Evolutionary conservation across 805 yeast species (phyloP).

Genomic region (Starmera caribaea): DNA sequence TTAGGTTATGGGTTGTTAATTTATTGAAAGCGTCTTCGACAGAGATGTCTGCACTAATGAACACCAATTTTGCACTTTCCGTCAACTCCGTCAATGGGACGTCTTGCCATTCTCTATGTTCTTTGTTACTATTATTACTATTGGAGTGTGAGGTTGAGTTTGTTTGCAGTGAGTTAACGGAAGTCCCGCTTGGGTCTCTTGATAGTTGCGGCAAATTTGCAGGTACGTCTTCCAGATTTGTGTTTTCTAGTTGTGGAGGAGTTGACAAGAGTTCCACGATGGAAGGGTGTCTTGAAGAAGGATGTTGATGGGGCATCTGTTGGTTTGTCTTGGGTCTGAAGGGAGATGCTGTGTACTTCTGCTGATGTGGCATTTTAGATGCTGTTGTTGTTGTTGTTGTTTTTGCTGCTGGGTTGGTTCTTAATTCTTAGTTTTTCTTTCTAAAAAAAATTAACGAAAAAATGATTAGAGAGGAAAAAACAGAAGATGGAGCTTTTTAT

Average conservation of each 20-base stretch:
- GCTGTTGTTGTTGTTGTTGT: too few species aligned
- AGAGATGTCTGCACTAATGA: conserved; percentile 54
- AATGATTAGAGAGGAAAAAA: too few species aligned
- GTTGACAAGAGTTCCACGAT: conserved; percentile 68
- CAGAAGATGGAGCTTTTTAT: too few species aligned
- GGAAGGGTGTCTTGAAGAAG: conserved; percentile 46
- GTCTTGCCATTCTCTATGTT: conserved; percentile 59
- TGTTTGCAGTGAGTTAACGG: conserved; percentile 58
- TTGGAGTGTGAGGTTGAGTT: conserved; percentile 34
- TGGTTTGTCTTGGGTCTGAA: conserved; percentile 22
- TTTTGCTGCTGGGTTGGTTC: too few species aligned
- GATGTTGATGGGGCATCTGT: conserved; percentile 19
- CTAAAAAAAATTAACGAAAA: too few species aligned
- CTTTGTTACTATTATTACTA: too few species aligned
- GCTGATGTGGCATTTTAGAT: background rate
- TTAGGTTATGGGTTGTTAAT: conserved; percentile 59
- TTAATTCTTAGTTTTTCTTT: too few species aligned
- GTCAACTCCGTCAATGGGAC: conserved; percentile 64
- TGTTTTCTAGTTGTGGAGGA: conserved; percentile 54
- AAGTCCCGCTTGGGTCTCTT: conserved; percentile 19
- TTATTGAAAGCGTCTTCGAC: conserved; percentile 87
- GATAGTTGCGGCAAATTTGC: conserved; percentile 9
- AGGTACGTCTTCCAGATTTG: conserved; percentile 6
- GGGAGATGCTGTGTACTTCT: conserved; percentile 24
- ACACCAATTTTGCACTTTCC: conserved; percentile 67